A percentile compares a stretch with the other conserved stretches of the same genome.
Conservation (phyloP, 2,329 filamentous ascomycete genomes). For the Fonsecaea multimorphosa region DNA sequence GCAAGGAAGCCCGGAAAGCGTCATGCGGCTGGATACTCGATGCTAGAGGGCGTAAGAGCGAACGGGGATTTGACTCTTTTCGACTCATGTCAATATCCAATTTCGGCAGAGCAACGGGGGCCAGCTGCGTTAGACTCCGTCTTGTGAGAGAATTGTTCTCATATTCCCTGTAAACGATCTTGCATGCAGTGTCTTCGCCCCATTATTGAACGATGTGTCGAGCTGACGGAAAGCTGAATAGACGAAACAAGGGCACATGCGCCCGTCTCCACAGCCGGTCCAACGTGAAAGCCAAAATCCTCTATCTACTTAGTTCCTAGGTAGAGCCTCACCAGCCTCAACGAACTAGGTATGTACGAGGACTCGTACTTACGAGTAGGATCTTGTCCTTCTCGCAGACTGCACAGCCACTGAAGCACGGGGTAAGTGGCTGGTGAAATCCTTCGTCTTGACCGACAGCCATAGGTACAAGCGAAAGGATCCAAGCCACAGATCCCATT, state of each 20-base stretch:
- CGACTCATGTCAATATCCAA: background rate
- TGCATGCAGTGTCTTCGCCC: background rate
- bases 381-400: too few species aligned
- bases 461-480: constrained; percentile 1
- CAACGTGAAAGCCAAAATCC: background rate
- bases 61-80: background rate
- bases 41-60: background rate
- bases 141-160: background rate
- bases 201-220: background rate
- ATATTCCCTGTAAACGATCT: background rate
- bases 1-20: background rate
- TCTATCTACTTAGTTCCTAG: background rate
- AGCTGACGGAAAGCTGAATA: background rate
- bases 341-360: too few species aligned
- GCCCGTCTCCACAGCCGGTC: background rate
- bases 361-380: too few species aligned
- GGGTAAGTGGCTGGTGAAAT: constrained; percentile 7
- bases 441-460: background rate
- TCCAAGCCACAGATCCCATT: background rate
- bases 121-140: background rate
- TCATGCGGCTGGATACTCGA: background rate
- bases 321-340: background rate
- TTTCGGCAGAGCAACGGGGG: background rate
- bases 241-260: background rate
- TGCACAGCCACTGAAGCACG: background rate